Base-by-base conservation (phyloP, 805 yeast species). In the Kockiozyma suomiensis region DNA sequence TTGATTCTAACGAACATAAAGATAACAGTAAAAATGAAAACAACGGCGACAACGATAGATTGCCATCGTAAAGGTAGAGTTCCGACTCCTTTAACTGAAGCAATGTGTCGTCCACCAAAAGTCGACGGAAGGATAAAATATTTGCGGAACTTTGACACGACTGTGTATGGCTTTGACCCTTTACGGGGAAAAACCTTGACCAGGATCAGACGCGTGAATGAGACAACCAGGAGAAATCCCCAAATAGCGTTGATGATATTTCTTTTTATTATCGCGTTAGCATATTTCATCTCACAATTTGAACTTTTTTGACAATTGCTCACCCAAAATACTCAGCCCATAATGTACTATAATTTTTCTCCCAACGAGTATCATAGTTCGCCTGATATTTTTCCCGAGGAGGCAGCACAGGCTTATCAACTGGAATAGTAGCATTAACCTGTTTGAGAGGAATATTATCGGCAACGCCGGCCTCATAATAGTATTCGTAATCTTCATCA, bases 61-160 rank as follows among this genome's bases (percentile, higher is more conserved):
- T 79, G 78, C 21, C 74, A 67, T 38, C 81, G 69, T 4, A 81
- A 72, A 2, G 82, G 82, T 42, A 65, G 56, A 3, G 66, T 49
- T 42, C 65, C 59, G 17, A 58, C 40, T 8, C 66, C 61, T 10
- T 62, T 37, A 23, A 55, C 26, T 7, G 70, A 65, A 15, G 59
- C 55, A 23, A 70, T 59, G 54, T 74, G 76, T n/a, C 55, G 59
- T 33, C 52, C 46, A 17, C 62, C 49, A 46, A 69, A 65, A 26
- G 71, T 57, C 2, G 75, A 70, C 0, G 77, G 76, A 23, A 73
- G 49, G 10, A 65, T 59, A 17, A 72, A 37, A 45, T 59, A 49
- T 47, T 65, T 61, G 47, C 74, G 63, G 45, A 70, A 41, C 26
- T 23, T 28, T 26, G 56, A 25, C 23, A 57, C 53, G 15, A 55